Percentiles rank a stretch among this genome's conserved stretches.
Evolutionary conservation across 345 rosid species (phyloP).

Genomic region (Salix exigua): DNA sequence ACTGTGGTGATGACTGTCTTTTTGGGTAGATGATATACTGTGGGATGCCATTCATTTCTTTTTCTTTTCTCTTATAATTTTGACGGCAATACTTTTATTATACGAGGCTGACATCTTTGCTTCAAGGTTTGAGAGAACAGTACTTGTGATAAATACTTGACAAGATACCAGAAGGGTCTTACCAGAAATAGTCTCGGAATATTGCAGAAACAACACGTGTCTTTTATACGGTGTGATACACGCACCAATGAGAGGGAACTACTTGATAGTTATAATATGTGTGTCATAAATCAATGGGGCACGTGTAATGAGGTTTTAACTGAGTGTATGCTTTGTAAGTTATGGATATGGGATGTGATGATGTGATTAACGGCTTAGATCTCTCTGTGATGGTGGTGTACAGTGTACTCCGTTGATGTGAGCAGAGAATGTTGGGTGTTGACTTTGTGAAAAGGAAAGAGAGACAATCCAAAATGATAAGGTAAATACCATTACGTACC

Average conservation of each 20-base stretch:
- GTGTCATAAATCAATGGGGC: background rate
- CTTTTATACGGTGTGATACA: background rate
- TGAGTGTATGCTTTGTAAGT: background rate
- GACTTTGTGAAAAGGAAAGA: background rate
- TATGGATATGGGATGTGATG: background rate
- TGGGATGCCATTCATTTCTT: background rate
- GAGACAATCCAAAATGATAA: too few species aligned
- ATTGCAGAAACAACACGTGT: background rate
- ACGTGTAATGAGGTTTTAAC: background rate
- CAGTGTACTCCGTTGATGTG: background rate
- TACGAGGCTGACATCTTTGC: too few species aligned
- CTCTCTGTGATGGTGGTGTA: background rate
- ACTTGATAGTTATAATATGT: too few species aligned
- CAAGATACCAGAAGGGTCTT: too few species aligned
- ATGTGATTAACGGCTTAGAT: background rate
- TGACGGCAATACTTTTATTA: background rate
- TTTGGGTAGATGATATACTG: slow-evolving; percentile 6
- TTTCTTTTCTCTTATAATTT: background rate
- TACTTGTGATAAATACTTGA: too few species aligned
- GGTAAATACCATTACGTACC: too few species aligned
- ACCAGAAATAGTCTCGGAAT: background rate
- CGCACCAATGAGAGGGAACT: background rate
- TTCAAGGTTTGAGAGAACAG: too few species aligned
- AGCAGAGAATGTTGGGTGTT: background rate
- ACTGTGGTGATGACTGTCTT: slow-evolving; percentile 10